Evolutionary conservation across 441 rosid species (phyloP).

Genomic region (Pelargonium myrrhifolium): DNA sequence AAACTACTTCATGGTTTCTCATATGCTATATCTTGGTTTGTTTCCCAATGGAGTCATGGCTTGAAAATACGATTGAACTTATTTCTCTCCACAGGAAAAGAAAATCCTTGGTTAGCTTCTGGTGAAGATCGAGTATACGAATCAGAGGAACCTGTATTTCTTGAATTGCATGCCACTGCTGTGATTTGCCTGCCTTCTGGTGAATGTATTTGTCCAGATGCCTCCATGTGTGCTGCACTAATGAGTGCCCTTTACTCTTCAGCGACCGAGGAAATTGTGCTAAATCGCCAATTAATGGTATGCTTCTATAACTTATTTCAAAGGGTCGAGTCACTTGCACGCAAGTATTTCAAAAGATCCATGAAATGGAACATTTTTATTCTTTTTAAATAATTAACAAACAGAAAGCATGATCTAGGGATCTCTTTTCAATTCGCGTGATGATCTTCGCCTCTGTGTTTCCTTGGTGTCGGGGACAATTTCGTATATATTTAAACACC

Average conservation of each 20-base stretch:
- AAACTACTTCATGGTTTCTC: too few relatives aligned
- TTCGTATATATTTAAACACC: too few relatives aligned
- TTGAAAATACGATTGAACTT: conserved; percentile 11
- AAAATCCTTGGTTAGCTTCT: conserved; percentile 65
- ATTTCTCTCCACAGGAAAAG: conserved; percentile 45
- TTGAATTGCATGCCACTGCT: conserved; percentile 87
- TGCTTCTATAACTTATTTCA: conserved; percentile 2
- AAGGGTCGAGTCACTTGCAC: neutral
- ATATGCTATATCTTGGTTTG: neutral
- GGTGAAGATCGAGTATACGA: conserved; percentile 48
- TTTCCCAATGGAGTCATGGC: neutral
- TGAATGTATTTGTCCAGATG: conserved; percentile 88
- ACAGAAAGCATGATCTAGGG: neutral
- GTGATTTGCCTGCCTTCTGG: conserved; percentile 94
- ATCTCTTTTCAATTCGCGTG: neutral
- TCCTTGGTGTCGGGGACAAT: too few relatives aligned
- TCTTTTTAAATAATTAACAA: neutral
- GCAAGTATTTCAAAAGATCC: neutral
- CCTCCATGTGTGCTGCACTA: conserved; percentile 70
- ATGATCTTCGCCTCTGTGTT: neutral
- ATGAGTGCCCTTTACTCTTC: conserved; percentile 92
- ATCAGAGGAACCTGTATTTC: conserved; percentile 47
- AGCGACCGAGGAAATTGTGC: conserved; percentile 71
- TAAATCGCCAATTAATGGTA: conserved; percentile 82
- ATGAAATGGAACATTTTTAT: neutral